These are phyloP conservation scores for Aegilops umbellulata DNA, from an alignment of 176 grass and related monocot genomes.

Conservation along the genomic window DNA sequence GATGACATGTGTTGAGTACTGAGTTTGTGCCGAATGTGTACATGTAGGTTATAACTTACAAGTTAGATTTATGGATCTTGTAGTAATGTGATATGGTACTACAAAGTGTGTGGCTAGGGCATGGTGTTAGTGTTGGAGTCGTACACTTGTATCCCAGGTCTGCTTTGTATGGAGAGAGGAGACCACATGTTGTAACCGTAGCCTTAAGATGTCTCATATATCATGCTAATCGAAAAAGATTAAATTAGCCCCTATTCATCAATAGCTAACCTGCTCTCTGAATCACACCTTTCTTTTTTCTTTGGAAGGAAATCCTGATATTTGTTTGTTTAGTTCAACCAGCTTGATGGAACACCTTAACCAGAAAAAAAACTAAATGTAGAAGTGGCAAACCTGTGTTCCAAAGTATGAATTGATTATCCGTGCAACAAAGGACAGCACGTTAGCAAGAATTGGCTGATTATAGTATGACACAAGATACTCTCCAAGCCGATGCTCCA, in stretches of 20 bases:
- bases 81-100: not conserved
- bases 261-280: not conserved
- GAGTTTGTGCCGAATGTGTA: not conserved
- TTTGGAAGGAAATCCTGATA: not conserved
- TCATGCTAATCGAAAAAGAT: not conserved
- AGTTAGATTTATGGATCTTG: not conserved
- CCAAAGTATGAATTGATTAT: slow-evolving; percentile 97
- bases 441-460: slow-evolving; percentile 60
- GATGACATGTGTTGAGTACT: not conserved
- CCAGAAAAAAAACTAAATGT: slow-evolving; percentile 9
- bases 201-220: not conserved
- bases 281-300: not conserved
- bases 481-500: slow-evolving; percentile 90
- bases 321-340: not conserved
- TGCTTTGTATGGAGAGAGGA: not conserved
- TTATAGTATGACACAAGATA: slow-evolving; percentile 73
- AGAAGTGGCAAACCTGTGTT: slow-evolving; percentile 72
- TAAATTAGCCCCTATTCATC: not conserved
- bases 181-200: not conserved
- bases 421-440: slow-evolving; percentile 74
- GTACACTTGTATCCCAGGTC: not conserved
- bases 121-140: not conserved
- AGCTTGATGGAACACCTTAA: not conserved
- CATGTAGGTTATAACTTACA: not conserved
- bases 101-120: not conserved